Evolutionary conservation across 371 early-diverging fungal species (phyloP).

Genomic region (Lichtheimia ornata): DNA sequence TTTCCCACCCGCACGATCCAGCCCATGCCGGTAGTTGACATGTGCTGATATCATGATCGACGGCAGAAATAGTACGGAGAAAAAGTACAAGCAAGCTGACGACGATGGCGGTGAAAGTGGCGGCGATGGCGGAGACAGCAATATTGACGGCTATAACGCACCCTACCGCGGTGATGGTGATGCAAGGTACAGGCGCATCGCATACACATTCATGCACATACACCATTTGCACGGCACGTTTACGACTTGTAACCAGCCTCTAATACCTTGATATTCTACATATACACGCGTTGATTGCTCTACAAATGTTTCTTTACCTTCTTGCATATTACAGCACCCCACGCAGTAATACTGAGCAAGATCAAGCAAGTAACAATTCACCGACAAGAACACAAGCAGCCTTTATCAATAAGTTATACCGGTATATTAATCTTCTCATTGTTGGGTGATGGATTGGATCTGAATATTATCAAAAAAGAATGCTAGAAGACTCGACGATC

Average conservation of each 20-base stretch:
- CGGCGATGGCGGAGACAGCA: neutral
- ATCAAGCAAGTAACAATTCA: neutral
- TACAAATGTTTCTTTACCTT: no score
- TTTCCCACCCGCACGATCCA: neutral
- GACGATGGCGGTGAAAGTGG: neutral
- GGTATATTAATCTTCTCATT: conserved; percentile 24
- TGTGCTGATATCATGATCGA: conserved; percentile 15
- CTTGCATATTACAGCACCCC: no score
- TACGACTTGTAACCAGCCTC: no score
- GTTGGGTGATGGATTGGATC: neutral
- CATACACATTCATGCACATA: no score
- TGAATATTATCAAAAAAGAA: conserved; percentile 24
- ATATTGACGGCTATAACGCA: neutral
- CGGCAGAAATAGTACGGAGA: conserved; percentile 10
- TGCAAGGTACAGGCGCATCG: neutral
- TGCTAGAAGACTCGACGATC: conserved; percentile 62
- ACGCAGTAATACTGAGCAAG: no score
- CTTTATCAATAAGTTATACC: conserved; percentile 68
- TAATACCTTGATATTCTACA: no score
- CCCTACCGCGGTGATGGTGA: neutral
- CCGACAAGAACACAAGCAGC: conserved; percentile 50
- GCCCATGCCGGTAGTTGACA: conserved; percentile 11
- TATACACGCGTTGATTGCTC: no score
- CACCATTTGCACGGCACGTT: no score
- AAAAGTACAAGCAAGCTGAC: neutral